Conservation (phyloP, 176 grass and related monocot genomes). For the Cenchrus americanus region DNA sequence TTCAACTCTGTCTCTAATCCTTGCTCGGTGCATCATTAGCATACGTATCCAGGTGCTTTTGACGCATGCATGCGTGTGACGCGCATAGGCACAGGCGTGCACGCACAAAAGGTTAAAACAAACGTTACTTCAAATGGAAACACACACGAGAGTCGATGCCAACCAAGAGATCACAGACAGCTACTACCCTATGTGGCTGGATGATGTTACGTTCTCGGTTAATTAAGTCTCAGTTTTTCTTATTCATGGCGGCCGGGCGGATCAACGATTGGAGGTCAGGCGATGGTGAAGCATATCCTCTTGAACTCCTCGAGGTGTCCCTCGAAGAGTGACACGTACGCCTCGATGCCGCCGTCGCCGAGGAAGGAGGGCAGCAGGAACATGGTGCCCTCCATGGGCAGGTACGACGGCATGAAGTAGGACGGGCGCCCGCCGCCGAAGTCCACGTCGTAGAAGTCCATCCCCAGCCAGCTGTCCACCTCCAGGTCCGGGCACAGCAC, state of each 20-base stretch:
- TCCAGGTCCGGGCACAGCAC: conserved; percentile 46
- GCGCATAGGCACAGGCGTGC: no score
- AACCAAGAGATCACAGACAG: neutral
- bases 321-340: conserved; percentile 23
- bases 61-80: neutral
- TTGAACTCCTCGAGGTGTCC: conserved; percentile 25
- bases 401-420: conserved; percentile 31
- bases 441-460: conserved; percentile 43
- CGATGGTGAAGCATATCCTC: conserved; percentile 27
- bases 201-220: neutral
- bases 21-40: no score
- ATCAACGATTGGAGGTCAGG: neutral
- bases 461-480: conserved; percentile 51
- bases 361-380: conserved; percentile 27
- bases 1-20: no score
- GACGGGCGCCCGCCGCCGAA: conserved; percentile 46
- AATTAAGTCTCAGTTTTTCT: neutral
- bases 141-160: neutral
- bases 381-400: conserved; percentile 32
- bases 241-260: neutral
- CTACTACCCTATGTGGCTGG: neutral
- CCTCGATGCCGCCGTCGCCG: conserved; percentile 30
- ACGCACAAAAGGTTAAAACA: neutral
- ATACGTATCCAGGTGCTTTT: neutral
- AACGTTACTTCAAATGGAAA: neutral